Evolutionary conservation across 768 basidiomycete genomes (phyloP).

Genomic region (Suillus weaverae): DNA sequence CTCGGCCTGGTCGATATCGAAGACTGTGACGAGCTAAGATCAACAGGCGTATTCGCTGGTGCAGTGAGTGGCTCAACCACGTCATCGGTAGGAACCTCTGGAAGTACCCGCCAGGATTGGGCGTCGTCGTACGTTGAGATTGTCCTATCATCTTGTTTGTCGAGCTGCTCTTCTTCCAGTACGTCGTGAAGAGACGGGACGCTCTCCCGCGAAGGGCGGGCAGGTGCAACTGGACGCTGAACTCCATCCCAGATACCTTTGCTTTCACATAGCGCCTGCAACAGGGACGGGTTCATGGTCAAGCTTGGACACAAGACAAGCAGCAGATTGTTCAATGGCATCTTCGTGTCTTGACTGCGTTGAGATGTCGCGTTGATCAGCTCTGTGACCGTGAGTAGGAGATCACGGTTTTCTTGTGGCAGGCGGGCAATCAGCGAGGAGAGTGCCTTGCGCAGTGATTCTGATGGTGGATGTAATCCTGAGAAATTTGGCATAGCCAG

Average conservation of each 20-base stretch:
- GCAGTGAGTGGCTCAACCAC: background rate
- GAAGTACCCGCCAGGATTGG: slow-evolving; percentile 25
- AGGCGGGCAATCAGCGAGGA: slow-evolving; percentile 64
- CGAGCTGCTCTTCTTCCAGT: slow-evolving; percentile 4
- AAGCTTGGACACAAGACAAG: slow-evolving; percentile 87
- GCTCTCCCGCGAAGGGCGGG: slow-evolving; percentile 5
- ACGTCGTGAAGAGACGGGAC: slow-evolving; percentile 3
- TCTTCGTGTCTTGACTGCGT: slow-evolving; percentile 75
- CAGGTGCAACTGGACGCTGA: slow-evolving; percentile 1
- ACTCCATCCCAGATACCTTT: slow-evolving; percentile 60
- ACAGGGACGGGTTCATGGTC: slow-evolving; percentile 71
- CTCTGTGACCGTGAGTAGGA: slow-evolving; percentile 80
- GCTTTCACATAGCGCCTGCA: slow-evolving; percentile 73
- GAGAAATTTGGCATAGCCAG: slow-evolving; percentile 70
- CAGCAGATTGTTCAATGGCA: slow-evolving; percentile 88
- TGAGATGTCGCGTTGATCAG: slow-evolving; percentile 75
- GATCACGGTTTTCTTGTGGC: slow-evolving; percentile 78
- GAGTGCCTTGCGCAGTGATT: slow-evolving; percentile 55
- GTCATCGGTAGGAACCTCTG: slow-evolving; percentile 24
- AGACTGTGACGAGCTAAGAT: slow-evolving; percentile 3
- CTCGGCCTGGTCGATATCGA: slow-evolving; percentile 5
- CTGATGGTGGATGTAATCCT: slow-evolving; percentile 61
- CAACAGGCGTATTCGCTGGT: slow-evolving; percentile 5
- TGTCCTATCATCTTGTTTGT: slow-evolving; percentile 8
- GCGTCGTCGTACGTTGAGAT: slow-evolving; percentile 11